Base-by-base conservation (phyloP, 352 stramenopile species). In the Globisporangium echinulatum region DNA sequence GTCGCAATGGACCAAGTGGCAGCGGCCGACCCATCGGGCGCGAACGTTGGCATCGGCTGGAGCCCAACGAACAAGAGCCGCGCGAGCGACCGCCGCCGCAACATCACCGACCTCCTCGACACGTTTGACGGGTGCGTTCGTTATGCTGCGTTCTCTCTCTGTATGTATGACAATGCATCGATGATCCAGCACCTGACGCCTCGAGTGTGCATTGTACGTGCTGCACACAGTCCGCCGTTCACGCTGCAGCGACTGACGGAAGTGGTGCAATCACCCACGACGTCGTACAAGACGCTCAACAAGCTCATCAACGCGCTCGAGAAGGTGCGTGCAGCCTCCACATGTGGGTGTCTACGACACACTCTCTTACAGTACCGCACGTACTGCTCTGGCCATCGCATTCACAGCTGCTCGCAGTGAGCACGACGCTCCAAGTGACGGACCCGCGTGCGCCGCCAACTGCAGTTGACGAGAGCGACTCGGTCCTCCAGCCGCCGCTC, bases 271-370 rank as follows among this genome's bases (percentile, higher is more conserved):
- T 71, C 90, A 58, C 84, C 84, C 0, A 66, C 70, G 11, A 78
- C 76, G 54, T 85, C 71, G 36, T 94, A 94, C 77, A 84, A 78
- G 67, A 88, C 61, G 52, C 70, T 87, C 42, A 76, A 78, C 67
- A 94, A 94, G 61, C 70, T 92, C 52, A 75, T 92, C 58, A 92
- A 92, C 38, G 84, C 82, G 17, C 69, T 94, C 19, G 80, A 94
- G 69, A 94, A 94, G 65, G 76, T 87, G 10, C 40, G 40, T 25
- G 25, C 25, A 1, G 62, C 51, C 44, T 53, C 33, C 54, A 9
- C 40, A 6, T 60, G 42, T 9, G 25, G 37, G 1, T 39, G 2
- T 49, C 5, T 42, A 25, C 8, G 19, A 43, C 9, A 11, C 19
- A n/a, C 38, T 38, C 37, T 15, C 19, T 58, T 11, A 38, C 13